Percentiles rank a stretch among this genome's conserved stretches.
Evolutionary conservation across 1,139 yeast genomes (phyloP).

Genomic region (Debaryomycetaceae sp.): DNA sequence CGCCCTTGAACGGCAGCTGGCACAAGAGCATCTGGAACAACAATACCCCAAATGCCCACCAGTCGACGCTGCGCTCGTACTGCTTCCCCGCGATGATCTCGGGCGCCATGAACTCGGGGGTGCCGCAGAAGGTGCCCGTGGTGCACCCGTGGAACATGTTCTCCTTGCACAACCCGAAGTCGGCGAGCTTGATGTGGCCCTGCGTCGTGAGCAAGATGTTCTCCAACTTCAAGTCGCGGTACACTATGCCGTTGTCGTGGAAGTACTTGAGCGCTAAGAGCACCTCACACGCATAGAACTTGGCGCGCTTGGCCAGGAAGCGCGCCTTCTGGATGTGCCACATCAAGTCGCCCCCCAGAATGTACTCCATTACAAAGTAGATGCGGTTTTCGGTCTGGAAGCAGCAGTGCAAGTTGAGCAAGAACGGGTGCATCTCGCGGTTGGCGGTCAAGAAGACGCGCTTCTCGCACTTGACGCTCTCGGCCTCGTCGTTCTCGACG

Average conservation of each 20-base stretch:
- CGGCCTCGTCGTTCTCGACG: conserved; percentile 93
- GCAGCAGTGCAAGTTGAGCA: conserved; percentile 86
- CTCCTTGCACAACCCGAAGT: conserved; percentile 95
- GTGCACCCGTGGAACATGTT: conserved; percentile 90
- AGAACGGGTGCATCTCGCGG: conserved; percentile 85
- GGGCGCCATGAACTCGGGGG: conserved; percentile 99
- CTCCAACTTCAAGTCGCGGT: conserved; percentile 94
- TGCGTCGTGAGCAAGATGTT: conserved; percentile 81
- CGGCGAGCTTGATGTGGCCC: conserved; percentile 97
- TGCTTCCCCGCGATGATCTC: conserved; percentile 91
- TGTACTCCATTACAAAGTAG: conserved; percentile 96
- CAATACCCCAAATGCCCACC: conserved; percentile 99
- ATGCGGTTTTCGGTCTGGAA: conserved; percentile 97
- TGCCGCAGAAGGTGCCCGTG: conserved; percentile 96
- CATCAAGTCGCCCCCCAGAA: conserved; percentile 98
- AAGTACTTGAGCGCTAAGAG: conserved; percentile 83
- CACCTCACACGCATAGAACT: conserved; percentile 96
- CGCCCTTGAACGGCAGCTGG: conserved; percentile 97
- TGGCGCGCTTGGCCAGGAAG: conserved; percentile 86
- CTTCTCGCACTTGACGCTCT: conserved; percentile 90
- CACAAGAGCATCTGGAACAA: conserved; percentile 94
- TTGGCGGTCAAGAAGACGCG: conserved; percentile 89
- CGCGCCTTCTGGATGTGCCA: conserved; percentile 96
- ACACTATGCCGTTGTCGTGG: conserved; percentile 93
- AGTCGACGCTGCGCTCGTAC: conserved; percentile 91